A percentile compares a stretch with the other conserved stretches of the same genome.
phyloP scores from a whole-genome alignment of 2,329 filamentous ascomycete species.

The Microdochium paspali region DNA sequence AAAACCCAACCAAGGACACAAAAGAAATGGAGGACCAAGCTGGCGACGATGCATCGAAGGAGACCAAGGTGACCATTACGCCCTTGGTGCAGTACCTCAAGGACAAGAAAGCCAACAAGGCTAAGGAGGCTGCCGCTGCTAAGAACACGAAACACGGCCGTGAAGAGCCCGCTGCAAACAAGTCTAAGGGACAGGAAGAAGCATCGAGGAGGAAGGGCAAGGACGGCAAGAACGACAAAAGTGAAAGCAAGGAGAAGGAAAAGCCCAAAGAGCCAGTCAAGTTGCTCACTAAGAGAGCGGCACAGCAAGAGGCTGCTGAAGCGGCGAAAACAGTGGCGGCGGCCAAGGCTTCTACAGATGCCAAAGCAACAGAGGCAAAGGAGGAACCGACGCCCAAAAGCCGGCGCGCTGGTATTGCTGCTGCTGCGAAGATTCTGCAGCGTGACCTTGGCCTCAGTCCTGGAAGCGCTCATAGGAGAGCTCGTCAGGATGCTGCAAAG shows the following conservation, averaged over 20 bases:
- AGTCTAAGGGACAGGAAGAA: slow-evolving; percentile 34
- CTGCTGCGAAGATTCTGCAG: slow-evolving; percentile 55
- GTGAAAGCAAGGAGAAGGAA: slow-evolving; percentile 49
- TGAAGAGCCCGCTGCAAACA: slow-evolving; percentile 41
- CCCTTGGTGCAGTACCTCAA: slow-evolving; percentile 83
- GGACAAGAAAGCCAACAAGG: slow-evolving; percentile 79
- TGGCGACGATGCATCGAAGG: slow-evolving; percentile 39
- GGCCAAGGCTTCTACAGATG: slow-evolving; percentile 20
- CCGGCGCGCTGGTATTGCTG: slow-evolving; percentile 50
- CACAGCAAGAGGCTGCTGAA: slow-evolving; percentile 34
- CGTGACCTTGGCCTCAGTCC: slow-evolving; percentile 57
- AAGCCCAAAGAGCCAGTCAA: slow-evolving; percentile 51
- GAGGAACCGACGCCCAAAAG: slow-evolving; percentile 38
- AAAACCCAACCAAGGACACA: slow-evolving; percentile 34
- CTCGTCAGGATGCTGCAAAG: slow-evolving; percentile 49
- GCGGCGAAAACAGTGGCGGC: slow-evolving; percentile 30
- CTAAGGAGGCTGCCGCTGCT: slow-evolving; percentile 44
- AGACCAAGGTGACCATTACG: slow-evolving; percentile 64
- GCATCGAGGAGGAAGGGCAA: slow-evolving; percentile 47
- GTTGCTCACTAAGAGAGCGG: slow-evolving; percentile 50
- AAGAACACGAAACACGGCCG: slow-evolving; percentile 47
- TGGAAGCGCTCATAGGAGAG: slow-evolving; percentile 51
- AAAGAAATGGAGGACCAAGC: slow-evolving; percentile 29
- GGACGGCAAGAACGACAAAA: slow-evolving; percentile 53
- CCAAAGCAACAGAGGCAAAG: slow-evolving; percentile 16